phyloP scores from a whole-genome alignment of 495 filamentous ascomycete genomes.

The Hapsidospora chrysogenum region DNA sequence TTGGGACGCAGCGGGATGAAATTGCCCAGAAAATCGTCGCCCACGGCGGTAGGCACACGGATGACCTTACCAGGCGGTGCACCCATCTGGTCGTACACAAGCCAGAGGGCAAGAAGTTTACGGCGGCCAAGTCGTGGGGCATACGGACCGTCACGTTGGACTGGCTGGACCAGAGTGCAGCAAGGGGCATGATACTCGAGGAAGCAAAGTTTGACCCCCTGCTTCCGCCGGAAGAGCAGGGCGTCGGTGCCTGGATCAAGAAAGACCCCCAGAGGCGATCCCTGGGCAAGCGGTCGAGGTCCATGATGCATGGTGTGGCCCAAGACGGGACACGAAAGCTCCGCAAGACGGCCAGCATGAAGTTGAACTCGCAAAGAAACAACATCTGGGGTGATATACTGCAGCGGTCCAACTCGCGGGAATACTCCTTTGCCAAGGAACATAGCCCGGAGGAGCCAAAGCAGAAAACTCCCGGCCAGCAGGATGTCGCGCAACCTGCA shows the following conservation, averaged over 20 bases:
- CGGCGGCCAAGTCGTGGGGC: slow-evolving; percentile 63
- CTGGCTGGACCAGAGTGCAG: slow-evolving; percentile 74
- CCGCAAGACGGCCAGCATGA: slow-evolving; percentile 63
- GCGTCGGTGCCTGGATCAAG: slow-evolving; percentile 63
- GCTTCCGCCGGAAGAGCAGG: slow-evolving; percentile 50
- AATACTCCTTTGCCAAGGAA: slow-evolving; percentile 12
- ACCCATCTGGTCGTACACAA: slow-evolving; percentile 72
- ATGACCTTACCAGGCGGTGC: slow-evolving; percentile 70
- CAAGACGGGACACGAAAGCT: slow-evolving; percentile 49
- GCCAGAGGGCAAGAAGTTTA: slow-evolving; percentile 75
- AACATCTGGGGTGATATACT: slow-evolving; percentile 82
- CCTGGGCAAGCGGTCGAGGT: slow-evolving; percentile 20
- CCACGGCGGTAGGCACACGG: slow-evolving; percentile 68
- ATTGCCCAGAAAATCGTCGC: slow-evolving; percentile 41
- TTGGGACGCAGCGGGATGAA: slow-evolving; percentile 58
- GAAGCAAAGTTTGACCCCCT: slow-evolving; percentile 66
- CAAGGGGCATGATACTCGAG: slow-evolving; percentile 85
- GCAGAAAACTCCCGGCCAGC: slow-evolving; percentile 3
- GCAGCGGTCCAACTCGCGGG: slow-evolving; percentile 16
- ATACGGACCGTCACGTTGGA: slow-evolving; percentile 62
- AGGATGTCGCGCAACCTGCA: slow-evolving; percentile 2
- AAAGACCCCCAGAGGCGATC: slow-evolving; percentile 18
- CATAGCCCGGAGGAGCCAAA: slow-evolving; percentile 4
- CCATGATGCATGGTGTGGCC: slow-evolving; percentile 5
- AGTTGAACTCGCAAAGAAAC: slow-evolving; percentile 61